phyloP scores from a whole-genome alignment of 176 grass and related monocot genomes.

The Alopecurus myosuroides region DNA sequence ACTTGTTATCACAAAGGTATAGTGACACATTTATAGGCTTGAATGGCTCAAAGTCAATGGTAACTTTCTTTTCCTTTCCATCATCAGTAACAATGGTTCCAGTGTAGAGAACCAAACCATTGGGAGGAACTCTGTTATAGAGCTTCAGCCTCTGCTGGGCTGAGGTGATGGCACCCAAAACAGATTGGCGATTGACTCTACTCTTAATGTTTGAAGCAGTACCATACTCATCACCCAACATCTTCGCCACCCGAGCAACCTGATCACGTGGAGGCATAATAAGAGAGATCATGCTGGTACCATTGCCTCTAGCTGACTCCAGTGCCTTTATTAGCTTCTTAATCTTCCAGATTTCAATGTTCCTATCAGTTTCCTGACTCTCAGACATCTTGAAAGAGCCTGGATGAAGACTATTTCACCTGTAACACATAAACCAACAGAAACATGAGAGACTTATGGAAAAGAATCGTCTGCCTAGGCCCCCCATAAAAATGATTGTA shows the following conservation, averaged over 20 bases:
- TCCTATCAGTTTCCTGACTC: conserved; percentile 45
- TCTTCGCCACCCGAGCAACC: conserved; percentile 45
- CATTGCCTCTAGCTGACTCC: conserved; percentile 56
- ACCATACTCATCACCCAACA: conserved; percentile 57
- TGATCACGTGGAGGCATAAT: conserved; percentile 60
- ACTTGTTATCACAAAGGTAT: conserved; percentile 56
- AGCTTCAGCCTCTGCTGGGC: conserved; percentile 58
- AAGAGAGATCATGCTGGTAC: conserved; percentile 56
- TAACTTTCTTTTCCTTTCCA: conserved; percentile 58
- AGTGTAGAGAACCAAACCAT: conserved; percentile 61
- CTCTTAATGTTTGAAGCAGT: conserved; percentile 57
- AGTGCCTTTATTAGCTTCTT: conserved; percentile 53
- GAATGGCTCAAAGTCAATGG: conserved; percentile 56
- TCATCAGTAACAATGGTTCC: conserved; percentile 57
- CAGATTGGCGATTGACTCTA: conserved; percentile 54
- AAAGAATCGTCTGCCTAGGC: not conserved
- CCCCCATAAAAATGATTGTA: not conserved
- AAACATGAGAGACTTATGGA: not conserved
- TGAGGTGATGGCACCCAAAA: conserved; percentile 50
- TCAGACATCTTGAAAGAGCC: conserved; percentile 41
- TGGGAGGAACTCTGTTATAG: conserved; percentile 48
- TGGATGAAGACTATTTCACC: conserved; percentile 13
- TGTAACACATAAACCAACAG: not conserved
- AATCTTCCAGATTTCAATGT: conserved; percentile 65
- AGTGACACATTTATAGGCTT: conserved; percentile 49